Percentiles rank a stretch among this genome's conserved stretches.
These are phyloP conservation scores for Arabidopsis hybrid DNA, from an alignment of 441 rosid species.

Conservation along the genomic window DNA sequence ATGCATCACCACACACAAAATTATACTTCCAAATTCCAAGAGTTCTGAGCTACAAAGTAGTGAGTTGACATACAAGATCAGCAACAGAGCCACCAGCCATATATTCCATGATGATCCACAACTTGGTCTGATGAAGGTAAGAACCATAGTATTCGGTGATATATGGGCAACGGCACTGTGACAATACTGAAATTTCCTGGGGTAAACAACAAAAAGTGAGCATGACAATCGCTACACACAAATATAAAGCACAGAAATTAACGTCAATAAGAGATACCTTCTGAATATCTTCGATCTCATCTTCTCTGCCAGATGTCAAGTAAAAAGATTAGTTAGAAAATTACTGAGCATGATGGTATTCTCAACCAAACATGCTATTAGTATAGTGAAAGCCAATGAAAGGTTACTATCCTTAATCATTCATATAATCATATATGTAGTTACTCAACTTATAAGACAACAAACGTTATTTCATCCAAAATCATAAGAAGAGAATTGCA, in stretches of 20 bases:
- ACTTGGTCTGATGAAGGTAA: constrained; percentile 93
- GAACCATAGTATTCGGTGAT: constrained; percentile 99
- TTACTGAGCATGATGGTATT: constrained; percentile 13
- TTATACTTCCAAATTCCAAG: constrained; percentile 22
- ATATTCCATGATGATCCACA: constrained; percentile 99
- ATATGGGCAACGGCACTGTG: constrained; percentile 94
- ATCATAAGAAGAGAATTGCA: constrained; percentile 3
- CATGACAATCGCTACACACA: constrained; percentile 26
- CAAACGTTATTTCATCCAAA: not conserved
- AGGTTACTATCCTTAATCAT: not conserved
- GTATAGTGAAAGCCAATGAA: constrained; percentile 6
- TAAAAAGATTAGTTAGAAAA: constrained; percentile 30
- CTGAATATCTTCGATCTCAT: constrained; percentile 98
- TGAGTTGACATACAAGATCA: constrained; percentile 88
- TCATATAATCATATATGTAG: not conserved
- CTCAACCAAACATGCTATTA: not conserved
- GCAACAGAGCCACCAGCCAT: constrained; percentile 99
- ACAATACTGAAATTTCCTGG: constrained; percentile 97
- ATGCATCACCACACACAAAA: constrained; percentile 26
- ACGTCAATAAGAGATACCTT: constrained; percentile 61
- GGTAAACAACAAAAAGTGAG: constrained; percentile 46
- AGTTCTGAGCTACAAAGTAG: constrained; percentile 30
- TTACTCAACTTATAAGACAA: not conserved
- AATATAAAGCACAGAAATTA: constrained; percentile 1
- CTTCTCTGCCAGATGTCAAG: constrained; percentile 65